These are phyloP conservation scores for Fusarium euwallaceae DNA, from an alignment of 2,329 filamentous ascomycete species.

Conservation along the genomic window DNA sequence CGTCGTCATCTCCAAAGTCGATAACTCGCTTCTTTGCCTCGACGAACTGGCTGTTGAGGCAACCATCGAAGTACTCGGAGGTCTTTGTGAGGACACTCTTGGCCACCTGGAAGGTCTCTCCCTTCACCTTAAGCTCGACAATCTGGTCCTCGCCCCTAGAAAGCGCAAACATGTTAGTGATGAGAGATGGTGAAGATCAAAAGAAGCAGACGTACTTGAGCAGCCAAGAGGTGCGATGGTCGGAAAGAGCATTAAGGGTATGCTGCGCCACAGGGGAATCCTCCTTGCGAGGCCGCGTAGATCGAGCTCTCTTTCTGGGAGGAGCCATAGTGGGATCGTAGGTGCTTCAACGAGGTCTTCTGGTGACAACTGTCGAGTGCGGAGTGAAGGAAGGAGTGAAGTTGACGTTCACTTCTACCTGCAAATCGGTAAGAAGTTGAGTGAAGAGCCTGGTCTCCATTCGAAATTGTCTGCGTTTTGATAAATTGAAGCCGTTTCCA, in stretches of 20 bases:
- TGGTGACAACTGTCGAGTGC: not conserved
- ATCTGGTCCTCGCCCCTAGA: conserved; percentile 48
- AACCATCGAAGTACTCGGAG: conserved; percentile 53
- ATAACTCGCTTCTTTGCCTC: conserved; percentile 48
- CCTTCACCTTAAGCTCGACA: conserved; percentile 47
- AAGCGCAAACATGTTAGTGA: conserved; percentile 13
- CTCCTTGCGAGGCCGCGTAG: conserved; percentile 19
- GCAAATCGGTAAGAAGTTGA: not conserved
- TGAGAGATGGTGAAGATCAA: not conserved
- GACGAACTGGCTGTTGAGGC: conserved; percentile 45
- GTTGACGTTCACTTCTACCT: not conserved
- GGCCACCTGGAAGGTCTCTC: conserved; percentile 49
- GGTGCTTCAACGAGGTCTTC: not conserved
- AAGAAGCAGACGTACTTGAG: conserved; percentile 47
- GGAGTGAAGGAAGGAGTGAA: not conserved
- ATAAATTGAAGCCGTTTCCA: not conserved
- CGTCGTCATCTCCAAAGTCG: conserved; percentile 47
- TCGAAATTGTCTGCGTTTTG: not conserved
- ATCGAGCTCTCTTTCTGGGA: conserved; percentile 38
- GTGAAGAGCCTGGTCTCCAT: not conserved
- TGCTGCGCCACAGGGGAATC: conserved; percentile 31
- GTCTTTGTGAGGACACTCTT: conserved; percentile 48
- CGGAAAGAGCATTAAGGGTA: conserved; percentile 46
- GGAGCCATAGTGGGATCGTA: conserved; percentile 22
- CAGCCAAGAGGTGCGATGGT: conserved; percentile 52